These are phyloP conservation scores for Bertia moriformis DNA, from an alignment of 2,329 filamentous ascomycete genomes.

Conservation along the genomic window DNA sequence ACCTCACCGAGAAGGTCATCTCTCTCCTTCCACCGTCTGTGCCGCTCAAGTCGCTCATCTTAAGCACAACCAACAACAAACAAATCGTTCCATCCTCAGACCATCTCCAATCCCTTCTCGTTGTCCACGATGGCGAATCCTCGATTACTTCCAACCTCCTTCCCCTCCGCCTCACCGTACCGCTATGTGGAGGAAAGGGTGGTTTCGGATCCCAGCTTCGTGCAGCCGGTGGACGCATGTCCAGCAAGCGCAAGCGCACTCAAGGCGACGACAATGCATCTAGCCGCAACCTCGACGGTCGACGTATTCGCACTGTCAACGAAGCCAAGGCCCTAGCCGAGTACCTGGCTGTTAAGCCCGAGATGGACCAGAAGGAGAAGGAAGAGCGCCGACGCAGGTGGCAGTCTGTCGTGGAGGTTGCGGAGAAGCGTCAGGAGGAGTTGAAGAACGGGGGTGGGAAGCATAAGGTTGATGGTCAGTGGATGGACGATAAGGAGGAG, in stretches of 20 bases:
- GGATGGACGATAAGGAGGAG: conserved; percentile 91
- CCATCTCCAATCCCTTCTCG: conserved; percentile 42
- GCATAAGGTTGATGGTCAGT: conserved; percentile 69
- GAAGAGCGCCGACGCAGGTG: conserved; percentile 72
- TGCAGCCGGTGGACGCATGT: conserved; percentile 95
- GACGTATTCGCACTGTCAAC: conserved; percentile 76
- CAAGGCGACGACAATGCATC: conserved; percentile 76
- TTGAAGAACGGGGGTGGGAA: conserved; percentile 51
- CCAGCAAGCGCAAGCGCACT: conserved; percentile 66
- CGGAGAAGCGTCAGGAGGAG: conserved; percentile 73
- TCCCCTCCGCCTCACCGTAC: conserved; percentile 65
- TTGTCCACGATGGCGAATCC: conserved; percentile 34
- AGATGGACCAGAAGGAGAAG: conserved; percentile 90
- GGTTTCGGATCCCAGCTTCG: conserved; percentile 95
- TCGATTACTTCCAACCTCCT: conserved; percentile 39
- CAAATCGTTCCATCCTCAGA: conserved; percentile 41
- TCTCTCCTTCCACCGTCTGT: conserved; percentile 38
- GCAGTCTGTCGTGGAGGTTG: conserved; percentile 74
- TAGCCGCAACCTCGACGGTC: conserved; percentile 82
- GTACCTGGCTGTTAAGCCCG: conserved; percentile 86
- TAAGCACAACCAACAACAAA: conserved; percentile 72
- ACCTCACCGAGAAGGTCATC: conserved; percentile 50
- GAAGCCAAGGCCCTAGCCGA: conserved; percentile 92
- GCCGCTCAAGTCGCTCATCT: conserved; percentile 44
- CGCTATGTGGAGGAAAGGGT: conserved; percentile 84